Evolutionary conservation across 805 yeast genomes (phyloP).

Genomic region (Yarrowia sp.): DNA sequence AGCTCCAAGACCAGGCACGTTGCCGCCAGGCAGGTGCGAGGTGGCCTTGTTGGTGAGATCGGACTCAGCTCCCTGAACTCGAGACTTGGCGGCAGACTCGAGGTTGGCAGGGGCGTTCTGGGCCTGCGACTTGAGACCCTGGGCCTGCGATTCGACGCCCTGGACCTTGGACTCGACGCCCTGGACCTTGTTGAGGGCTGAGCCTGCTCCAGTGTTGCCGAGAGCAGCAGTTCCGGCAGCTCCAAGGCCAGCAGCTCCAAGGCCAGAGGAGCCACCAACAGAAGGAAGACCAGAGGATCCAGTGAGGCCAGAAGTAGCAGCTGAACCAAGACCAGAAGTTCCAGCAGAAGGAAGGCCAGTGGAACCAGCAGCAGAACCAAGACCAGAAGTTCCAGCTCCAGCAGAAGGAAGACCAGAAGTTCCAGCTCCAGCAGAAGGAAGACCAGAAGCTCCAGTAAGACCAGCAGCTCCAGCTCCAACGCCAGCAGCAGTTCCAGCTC

Average conservation of each 20-base stretch:
- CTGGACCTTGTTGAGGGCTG: neutral
- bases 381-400: neutral
- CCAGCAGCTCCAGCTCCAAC: neutral
- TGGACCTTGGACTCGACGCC: neutral
- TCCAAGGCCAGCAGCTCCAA: neutral
- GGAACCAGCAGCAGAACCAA: neutral
- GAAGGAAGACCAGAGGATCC: no score
- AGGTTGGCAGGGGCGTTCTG: neutral
- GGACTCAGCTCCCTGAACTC: neutral
- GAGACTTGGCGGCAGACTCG: neutral
- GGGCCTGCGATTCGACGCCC: neutral
- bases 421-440: no score
- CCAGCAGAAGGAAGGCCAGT: neutral
- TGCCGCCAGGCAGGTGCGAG: neutral
- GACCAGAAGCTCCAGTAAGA: neutral
- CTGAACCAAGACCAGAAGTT: neutral
- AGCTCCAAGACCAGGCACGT: neutral
- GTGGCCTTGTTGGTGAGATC: neutral
- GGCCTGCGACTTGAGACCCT: neutral
- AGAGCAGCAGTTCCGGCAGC: neutral
- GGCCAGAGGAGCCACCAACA: neutral
- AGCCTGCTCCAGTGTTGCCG: neutral
- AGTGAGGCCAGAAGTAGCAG: neutral
- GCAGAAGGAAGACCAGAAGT: neutral
- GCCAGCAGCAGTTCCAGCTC: neutral